Evolutionary conservation across 768 basidiomycete species (phyloP), one percentile per base, ranked within the genome.

Genomic region (Psilocybe sp.): DNA sequence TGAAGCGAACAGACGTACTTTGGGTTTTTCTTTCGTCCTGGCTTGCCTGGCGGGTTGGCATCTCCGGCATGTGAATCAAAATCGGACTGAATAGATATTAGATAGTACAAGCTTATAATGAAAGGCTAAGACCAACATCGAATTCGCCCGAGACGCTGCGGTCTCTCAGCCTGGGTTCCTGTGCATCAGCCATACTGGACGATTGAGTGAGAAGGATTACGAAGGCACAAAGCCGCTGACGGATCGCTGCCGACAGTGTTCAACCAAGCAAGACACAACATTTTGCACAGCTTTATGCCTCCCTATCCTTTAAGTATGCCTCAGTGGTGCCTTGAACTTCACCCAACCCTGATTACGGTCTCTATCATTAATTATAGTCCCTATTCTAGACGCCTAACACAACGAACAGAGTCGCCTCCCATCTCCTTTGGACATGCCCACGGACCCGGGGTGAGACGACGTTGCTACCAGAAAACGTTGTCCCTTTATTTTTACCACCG

Each of bases 21-120:
- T 58, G 90, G 89, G 60, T 92, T 92, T 76, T 91, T 92, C 82
- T 92, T 92, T 53, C 89, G 75, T 13, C 89, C 89, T 32, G 89
- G 86, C 63, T 84, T 87, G 19, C 77, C 77, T 34, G 77, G 78
- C 23, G 61, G 65, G 53, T 65, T 69, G n/a, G 66, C 59, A 35
- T 74, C 75, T 20, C 66, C 72, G 48, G 58, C 57, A 53, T 70
- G 76, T 32, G 83, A 88, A 16, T 84, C 85, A 34, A 72, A 61
- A 54, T 89, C 89, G n/a, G 86, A 87, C 54, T 88, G 38, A 13
- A 36, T 43, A 36, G 46, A 15, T 23, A 51, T 14, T 40, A 50
- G 36, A 51, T 44, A 40, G 37, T 46, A 42, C 35, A 20, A 35
- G 10, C 37, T 32, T 20, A 16, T 15, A 16, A 43, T 16, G 34